Evolutionary conservation across 2,329 filamentous ascomycete genomes (phyloP).

Genomic region (Phialophora verrucosa): DNA sequence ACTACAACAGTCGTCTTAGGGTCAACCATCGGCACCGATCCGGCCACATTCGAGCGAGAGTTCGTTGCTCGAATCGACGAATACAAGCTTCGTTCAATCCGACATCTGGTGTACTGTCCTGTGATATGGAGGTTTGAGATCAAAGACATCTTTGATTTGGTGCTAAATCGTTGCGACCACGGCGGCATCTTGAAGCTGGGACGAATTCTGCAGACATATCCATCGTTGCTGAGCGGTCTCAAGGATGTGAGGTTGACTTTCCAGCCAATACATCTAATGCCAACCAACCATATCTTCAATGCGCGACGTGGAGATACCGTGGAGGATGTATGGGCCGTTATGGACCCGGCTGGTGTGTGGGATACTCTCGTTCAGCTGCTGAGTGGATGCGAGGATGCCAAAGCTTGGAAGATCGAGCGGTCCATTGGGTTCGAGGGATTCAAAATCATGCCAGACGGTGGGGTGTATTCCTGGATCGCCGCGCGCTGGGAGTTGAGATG

Average conservation of each 20-base stretch:
- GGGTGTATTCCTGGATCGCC: constrained; percentile 3
- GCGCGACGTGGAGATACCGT: background rate
- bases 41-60: background rate
- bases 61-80: background rate
- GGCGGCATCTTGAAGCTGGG: background rate
- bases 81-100: background rate
- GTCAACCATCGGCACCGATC: background rate
- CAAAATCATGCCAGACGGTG: background rate
- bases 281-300: background rate
- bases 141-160: too few relatives aligned
- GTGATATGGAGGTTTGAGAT: background rate
- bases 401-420: background rate
- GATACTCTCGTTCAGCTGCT: background rate
- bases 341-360: background rate
- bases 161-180: background rate
- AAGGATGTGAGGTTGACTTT: background rate
- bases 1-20: background rate
- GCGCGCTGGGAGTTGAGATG: background rate
- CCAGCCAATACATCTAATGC: background rate
- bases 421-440: background rate
- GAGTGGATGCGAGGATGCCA: background rate
- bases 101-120: background rate
- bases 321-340: background rate
- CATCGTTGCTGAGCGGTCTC: background rate
- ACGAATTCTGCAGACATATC: background rate